Percentiles rank a stretch among this genome's conserved stretches.
Evolutionary conservation across 768 basidiomycete genomes (phyloP).

Genomic region (Artomyces pyxidatus): DNA sequence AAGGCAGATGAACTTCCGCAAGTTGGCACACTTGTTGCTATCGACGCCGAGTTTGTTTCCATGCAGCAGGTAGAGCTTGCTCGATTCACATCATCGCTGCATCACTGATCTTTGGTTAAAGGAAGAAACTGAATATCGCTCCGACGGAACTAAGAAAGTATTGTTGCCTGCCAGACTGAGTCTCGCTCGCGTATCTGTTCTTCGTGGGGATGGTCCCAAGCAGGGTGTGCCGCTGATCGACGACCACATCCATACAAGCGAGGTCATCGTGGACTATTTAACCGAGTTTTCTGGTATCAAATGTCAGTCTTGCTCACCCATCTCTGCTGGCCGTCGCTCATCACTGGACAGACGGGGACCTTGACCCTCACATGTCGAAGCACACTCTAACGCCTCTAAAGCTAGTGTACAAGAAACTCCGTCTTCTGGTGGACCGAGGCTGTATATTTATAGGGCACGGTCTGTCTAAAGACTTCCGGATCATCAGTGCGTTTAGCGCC

Average conservation of each 20-base stretch:
- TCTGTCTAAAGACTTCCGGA: slow-evolving; percentile 94
- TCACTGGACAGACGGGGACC: slow-evolving; percentile 65
- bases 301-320: slow-evolving; percentile 41
- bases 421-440: slow-evolving; percentile 85
- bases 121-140: slow-evolving; percentile 94
- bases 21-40: slow-evolving; percentile 84
- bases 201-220: slow-evolving; percentile 76
- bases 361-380: slow-evolving; percentile 75
- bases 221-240: slow-evolving; percentile 92
- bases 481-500: slow-evolving; percentile 71
- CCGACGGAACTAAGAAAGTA: slow-evolving; percentile 91
- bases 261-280: slow-evolving; percentile 90
- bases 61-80: slow-evolving; percentile 70
- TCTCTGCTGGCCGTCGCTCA: slow-evolving; percentile 5
- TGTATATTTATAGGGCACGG: slow-evolving; percentile 98
- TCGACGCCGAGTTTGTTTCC: slow-evolving; percentile 96
- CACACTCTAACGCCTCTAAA: slow-evolving; percentile 93
- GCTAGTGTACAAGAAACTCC: slow-evolving; percentile 96
- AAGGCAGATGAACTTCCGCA: slow-evolving; percentile 68
- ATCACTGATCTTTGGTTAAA: slow-evolving; percentile 21
- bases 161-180: slow-evolving; percentile 87
- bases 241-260: slow-evolving; percentile 96
- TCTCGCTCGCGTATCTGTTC: slow-evolving; percentile 88
- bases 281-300: slow-evolving; percentile 96
- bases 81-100: not conserved